Evolutionary conservation across 2,329 filamentous ascomycete genomes (phyloP).

Genomic region (Aureobasidium mangrovei): DNA sequence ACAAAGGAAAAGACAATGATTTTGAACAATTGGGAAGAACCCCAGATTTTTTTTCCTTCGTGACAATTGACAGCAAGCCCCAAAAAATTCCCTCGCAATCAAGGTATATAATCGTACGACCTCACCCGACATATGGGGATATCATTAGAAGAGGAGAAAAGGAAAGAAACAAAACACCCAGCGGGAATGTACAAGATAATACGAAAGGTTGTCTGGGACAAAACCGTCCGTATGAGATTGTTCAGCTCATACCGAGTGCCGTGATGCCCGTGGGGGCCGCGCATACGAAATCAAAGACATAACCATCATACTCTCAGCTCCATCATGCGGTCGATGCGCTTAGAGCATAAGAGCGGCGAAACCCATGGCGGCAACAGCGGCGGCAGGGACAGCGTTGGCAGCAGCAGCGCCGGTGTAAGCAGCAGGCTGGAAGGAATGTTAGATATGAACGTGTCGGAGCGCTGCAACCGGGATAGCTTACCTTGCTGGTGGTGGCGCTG

Average conservation of each 20-base stretch:
- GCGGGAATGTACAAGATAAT: not conserved
- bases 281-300: not conserved
- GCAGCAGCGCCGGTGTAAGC: slow-evolving; percentile 44
- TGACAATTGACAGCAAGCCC: slow-evolving; percentile 13
- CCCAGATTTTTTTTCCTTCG: not conserved
- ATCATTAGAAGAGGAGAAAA: slow-evolving; percentile 9
- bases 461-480: too few relatives aligned
- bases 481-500: slow-evolving; percentile 22
- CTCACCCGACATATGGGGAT: not conserved
- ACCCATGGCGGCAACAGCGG: slow-evolving; percentile 45
- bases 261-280: not conserved
- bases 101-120: slow-evolving; percentile 4
- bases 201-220: not conserved
- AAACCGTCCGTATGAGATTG: not conserved
- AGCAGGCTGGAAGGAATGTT: slow-evolving; percentile 16
- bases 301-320: not conserved
- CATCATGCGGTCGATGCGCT: slow-evolving; percentile 1
- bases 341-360: slow-evolving; percentile 32
- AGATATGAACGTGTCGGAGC: too few relatives aligned
- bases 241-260: not conserved
- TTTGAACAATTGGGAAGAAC: not conserved
- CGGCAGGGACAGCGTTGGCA: slow-evolving; percentile 43
- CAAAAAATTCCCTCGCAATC: not conserved
- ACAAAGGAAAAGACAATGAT: not conserved
- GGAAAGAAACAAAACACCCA: not conserved